These are phyloP conservation scores for Ampelomyces quisqualis DNA, from an alignment of 2,329 filamentous ascomycete species.

Conservation along the genomic window DNA sequence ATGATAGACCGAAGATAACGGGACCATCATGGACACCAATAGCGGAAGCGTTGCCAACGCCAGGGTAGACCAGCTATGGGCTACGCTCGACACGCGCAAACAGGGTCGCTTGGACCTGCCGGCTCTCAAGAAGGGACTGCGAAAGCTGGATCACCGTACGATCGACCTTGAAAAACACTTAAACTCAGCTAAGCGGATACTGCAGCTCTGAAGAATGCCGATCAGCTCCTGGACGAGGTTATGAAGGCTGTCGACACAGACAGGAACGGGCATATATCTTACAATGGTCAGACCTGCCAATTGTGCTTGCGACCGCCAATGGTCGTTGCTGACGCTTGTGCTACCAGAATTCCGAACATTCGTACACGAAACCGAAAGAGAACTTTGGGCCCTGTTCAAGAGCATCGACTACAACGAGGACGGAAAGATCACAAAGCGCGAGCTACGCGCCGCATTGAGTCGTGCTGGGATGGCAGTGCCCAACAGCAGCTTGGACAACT, in stretches of 20 bases:
- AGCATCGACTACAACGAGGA: slow-evolving; percentile 84
- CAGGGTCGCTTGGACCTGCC: slow-evolving; percentile 81
- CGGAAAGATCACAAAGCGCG: slow-evolving; percentile 81
- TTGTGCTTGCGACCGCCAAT: too few relatives aligned
- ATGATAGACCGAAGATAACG: slow-evolving; percentile 45
- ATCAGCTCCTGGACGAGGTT: slow-evolving; percentile 77
- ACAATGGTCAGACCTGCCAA: slow-evolving; percentile 76
- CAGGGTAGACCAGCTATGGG: slow-evolving; percentile 82
- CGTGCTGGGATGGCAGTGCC: slow-evolving; percentile 77
- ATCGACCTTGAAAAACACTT: slow-evolving; percentile 10
- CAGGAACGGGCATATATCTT: slow-evolving; percentile 86
- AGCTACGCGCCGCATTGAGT: slow-evolving; percentile 76
- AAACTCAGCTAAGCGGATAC: slow-evolving; percentile 23
- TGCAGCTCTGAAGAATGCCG: slow-evolving; percentile 83
- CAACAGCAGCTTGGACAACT: slow-evolving; percentile 72
- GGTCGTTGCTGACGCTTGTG: slow-evolving; percentile 16
- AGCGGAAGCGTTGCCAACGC: slow-evolving; percentile 76
- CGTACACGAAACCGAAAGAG: slow-evolving; percentile 80
- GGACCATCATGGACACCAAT: slow-evolving; percentile 67
- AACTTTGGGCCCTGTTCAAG: slow-evolving; percentile 79
- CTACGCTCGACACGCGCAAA: slow-evolving; percentile 71
- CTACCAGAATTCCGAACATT: slow-evolving; percentile 80
- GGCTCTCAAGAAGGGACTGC: slow-evolving; percentile 79
- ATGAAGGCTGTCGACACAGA: slow-evolving; percentile 82
- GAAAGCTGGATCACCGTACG: slow-evolving; percentile 89